Conservation (phyloP, 345 rosid genomes). For the Pistacia integerrima region DNA sequence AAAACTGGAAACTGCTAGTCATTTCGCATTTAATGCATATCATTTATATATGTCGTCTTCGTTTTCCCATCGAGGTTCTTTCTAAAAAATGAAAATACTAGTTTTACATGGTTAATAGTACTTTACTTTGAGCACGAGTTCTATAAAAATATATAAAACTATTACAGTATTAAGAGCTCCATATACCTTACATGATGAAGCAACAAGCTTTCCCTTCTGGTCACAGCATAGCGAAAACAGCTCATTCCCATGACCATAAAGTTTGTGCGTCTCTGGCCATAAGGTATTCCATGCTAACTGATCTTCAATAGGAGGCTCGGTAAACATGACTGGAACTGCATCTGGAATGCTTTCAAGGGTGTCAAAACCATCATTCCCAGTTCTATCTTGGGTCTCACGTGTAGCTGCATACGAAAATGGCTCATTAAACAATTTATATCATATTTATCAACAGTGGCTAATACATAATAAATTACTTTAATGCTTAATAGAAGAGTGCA, state of each 20-base stretch:
- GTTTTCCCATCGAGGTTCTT: too few relatives aligned
- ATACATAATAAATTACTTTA: not conserved
- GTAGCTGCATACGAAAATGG: conserved; percentile 53
- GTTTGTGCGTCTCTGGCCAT: conserved; percentile 97
- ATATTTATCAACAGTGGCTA: not conserved
- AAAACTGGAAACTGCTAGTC: conserved; percentile 1
- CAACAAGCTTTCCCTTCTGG: conserved; percentile 73
- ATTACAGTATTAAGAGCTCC: not conserved
- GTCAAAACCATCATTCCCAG: conserved; percentile 62
- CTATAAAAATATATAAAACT: not conserved
- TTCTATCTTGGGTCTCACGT: conserved; percentile 45
- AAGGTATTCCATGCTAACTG: conserved; percentile 88
- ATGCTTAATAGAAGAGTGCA: not conserved
- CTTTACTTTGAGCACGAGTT: not conserved
- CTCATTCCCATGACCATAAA: conserved; percentile 95
- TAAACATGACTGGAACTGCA: conserved; percentile 84
- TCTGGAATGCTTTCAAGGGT: conserved; percentile 91
- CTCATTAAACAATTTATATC: conserved; percentile 9
- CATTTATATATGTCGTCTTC: too few relatives aligned
- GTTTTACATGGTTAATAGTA: not conserved
- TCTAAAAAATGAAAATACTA: not conserved
- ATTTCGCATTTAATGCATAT: not conserved
- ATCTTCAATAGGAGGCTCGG: conserved; percentile 91
- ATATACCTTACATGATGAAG: conserved; percentile 94
- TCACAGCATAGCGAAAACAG: conserved; percentile 79